phyloP scores from a whole-genome alignment of 768 basidiomycete genomes.

The Tulasnella sp. region DNA sequence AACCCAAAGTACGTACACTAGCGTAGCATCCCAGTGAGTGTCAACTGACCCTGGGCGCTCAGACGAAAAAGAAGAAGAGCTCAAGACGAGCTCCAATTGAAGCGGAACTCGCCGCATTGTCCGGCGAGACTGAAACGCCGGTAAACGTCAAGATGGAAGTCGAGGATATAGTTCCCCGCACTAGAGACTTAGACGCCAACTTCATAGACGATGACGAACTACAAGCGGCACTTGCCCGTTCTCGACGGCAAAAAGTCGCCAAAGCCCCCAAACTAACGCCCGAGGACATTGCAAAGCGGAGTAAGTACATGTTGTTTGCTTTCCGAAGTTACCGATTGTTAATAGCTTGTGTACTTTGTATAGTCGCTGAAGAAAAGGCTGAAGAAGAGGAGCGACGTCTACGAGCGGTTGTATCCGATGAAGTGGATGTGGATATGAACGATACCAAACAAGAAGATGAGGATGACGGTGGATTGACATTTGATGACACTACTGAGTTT shows the following conservation, averaged over 20 bases:
- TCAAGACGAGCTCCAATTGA: slow-evolving; percentile 47
- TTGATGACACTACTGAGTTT: slow-evolving; percentile 96
- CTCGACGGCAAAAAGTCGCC: slow-evolving; percentile 67
- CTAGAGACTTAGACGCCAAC: slow-evolving; percentile 67
- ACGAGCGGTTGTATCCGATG: too few species aligned
- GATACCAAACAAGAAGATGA: slow-evolving; percentile 37
- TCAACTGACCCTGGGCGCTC: slow-evolving; percentile 14
- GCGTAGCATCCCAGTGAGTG: background rate
- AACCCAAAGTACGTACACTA: slow-evolving; percentile 52
- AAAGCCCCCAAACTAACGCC: slow-evolving; percentile 65
- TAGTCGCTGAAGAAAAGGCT: slow-evolving; percentile 13
- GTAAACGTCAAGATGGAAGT: slow-evolving; percentile 50
- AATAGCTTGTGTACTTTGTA: background rate
- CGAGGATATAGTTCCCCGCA: slow-evolving; percentile 50
- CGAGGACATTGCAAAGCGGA: slow-evolving; percentile 67
- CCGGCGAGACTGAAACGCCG: slow-evolving; percentile 30
- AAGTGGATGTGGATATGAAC: slow-evolving; percentile 31
- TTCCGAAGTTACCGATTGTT: too few species aligned
- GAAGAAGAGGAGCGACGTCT: slow-evolving; percentile 2
- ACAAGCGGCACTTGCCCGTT: slow-evolving; percentile 79
- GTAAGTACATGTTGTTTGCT: slow-evolving; percentile 32
- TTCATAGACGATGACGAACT: slow-evolving; percentile 98
- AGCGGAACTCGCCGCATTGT: slow-evolving; percentile 30
- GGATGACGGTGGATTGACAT: slow-evolving; percentile 50
- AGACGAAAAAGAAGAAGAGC: slow-evolving; percentile 90